Evolutionary conservation across 768 basidiomycete species (phyloP).

Genomic region (Leccinum pellstonianum): DNA sequence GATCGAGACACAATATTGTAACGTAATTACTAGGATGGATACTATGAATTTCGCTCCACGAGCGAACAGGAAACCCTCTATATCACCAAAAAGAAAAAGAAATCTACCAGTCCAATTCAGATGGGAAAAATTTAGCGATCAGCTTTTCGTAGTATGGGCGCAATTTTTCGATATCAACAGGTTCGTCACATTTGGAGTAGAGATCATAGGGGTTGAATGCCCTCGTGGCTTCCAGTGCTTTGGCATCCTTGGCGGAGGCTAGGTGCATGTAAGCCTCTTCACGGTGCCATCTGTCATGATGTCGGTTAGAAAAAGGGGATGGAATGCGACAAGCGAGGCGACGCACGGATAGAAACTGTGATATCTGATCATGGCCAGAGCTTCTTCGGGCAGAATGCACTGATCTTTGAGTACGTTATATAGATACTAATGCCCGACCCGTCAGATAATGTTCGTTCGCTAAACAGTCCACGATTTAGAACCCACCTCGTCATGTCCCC

Average conservation of each 20-base stretch:
- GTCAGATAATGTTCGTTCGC: constrained; percentile 6
- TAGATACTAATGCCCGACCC: constrained; percentile 54
- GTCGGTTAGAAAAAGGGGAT: background rate
- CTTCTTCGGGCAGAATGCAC: constrained; percentile 75
- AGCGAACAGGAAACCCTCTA: constrained; percentile 8
- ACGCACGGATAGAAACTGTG: constrained; percentile 89
- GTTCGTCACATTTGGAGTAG: constrained; percentile 83
- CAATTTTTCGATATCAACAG: constrained; percentile 58
- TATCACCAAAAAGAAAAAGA: background rate
- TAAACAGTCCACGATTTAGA: constrained; percentile 7
- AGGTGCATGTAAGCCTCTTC: constrained; percentile 83
- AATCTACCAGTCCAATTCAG: constrained; percentile 73
- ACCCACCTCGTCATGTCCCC: constrained; percentile 88
- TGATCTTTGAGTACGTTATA: constrained; percentile 85
- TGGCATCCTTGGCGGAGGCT: constrained; percentile 66
- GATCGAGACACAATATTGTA: background rate
- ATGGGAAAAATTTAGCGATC: constrained; percentile 85
- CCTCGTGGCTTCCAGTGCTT: constrained; percentile 67
- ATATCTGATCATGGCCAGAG: constrained; percentile 88
- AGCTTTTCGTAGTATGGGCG: constrained; percentile 81
- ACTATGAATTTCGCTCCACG: constrained; percentile 5
- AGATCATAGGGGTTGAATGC: constrained; percentile 95
- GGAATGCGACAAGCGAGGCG: background rate
- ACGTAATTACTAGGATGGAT: constrained; percentile 5
- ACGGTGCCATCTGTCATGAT: constrained; percentile 67